A percentile compares a stretch with the other conserved stretches of the same genome.
These are phyloP conservation scores for Lichtheimia corymbifera DNA, from an alignment of 371 early-diverging fungal species.

Conservation along the genomic window DNA sequence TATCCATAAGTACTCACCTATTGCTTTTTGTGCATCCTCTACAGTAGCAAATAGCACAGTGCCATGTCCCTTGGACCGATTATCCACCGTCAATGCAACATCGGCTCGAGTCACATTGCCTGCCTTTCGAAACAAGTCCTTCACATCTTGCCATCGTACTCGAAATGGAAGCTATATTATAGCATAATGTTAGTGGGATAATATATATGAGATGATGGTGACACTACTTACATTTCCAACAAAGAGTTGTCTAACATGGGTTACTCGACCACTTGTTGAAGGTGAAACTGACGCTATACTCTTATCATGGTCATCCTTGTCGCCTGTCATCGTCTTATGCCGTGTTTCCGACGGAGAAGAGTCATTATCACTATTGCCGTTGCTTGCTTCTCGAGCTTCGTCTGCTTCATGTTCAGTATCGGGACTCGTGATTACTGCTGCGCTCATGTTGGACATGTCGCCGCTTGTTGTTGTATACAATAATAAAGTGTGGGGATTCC, in stretches of 20 bases:
- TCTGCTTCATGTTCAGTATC: too few relatives aligned
- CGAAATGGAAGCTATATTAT: slow-evolving; percentile 66
- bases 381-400: too few relatives aligned
- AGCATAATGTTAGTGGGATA: not conserved
- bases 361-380: too few relatives aligned
- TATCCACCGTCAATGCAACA: slow-evolving; percentile 66
- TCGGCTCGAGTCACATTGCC: slow-evolving; percentile 77
- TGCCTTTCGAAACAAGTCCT: slow-evolving; percentile 78
- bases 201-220: not conserved
- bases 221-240: slow-evolving; percentile 24
- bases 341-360: too few relatives aligned
- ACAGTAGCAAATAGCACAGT: slow-evolving; percentile 71
- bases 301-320: too few relatives aligned
- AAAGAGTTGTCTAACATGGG: slow-evolving; percentile 26
- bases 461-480: too few relatives aligned
- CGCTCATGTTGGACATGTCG: too few relatives aligned
- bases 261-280: slow-evolving; percentile 7
- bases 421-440: too few relatives aligned
- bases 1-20: slow-evolving; percentile 45
- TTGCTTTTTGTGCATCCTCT: slow-evolving; percentile 71
- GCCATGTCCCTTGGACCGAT: slow-evolving; percentile 74
- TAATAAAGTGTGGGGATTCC: too few relatives aligned
- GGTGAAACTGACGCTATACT: too few relatives aligned
- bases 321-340: too few relatives aligned
- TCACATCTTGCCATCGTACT: slow-evolving; percentile 82